Evolutionary conservation across 176 grass and related monocot species (phyloP), one percentile per base, ranked within the genome.

Genomic region (Alopecurus myosuroides): DNA sequence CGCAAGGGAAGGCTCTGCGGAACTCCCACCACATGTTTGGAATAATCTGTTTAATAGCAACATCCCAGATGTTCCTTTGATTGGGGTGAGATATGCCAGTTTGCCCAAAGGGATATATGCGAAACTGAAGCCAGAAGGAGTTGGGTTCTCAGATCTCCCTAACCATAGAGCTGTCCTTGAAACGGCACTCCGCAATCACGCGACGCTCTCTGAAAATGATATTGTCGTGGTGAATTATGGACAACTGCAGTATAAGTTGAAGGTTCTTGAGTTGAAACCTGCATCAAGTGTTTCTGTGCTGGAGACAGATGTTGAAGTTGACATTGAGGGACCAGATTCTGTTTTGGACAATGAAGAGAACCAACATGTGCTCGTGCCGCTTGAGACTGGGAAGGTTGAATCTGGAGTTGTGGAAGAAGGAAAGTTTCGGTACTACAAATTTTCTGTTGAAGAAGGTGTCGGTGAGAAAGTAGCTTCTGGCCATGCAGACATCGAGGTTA

Each of bases 111-210:
- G 97, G 68, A 99, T 86, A 53, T 99, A 96, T 83, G 93, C 93
- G 0, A 99, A 99, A 62, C 77, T 99, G 44, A 93, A 96, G 52
- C 94, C 91, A 5, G 91, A 94, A 78, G 79, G 88, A 46, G 76
- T 82, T 28, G 93, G 97, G 3, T 99, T 99, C 55, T 90, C 92
- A n/a, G 97, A 99, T 77, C 90, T 99, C 28, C 97, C 91, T 36
- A 99, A 99, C 71, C 97, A 99, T 74, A 96, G 91, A 86, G 97
- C 93, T 63, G 79, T 99, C 33, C 97, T 99, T 55, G 97, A 99
- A 82, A 99, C 97, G 4, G 88, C 89, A 61, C 93, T 99, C 7
- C 94, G 97, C 35, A 94, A 88, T 64, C 97, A 99, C 11, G 91
- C 91, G 70, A 96, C 94, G 10, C 83, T 99, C 17, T 99, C 97